These are phyloP conservation scores for Blastobotrys malaysiensis DNA, from an alignment of 1,139 yeast species.

Conservation along the genomic window DNA sequence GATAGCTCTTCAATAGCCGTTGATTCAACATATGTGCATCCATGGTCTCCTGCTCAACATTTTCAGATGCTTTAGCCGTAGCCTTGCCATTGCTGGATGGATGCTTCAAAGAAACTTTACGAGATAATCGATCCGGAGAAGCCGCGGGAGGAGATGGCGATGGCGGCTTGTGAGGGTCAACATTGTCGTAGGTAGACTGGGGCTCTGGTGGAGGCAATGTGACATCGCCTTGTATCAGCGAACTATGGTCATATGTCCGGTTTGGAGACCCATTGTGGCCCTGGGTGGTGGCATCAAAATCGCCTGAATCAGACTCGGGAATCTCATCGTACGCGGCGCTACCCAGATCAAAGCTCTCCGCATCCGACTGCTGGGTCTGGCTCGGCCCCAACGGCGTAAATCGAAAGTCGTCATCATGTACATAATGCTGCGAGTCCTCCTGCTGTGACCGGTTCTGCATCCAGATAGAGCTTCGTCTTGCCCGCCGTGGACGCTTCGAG, in stretches of 20 bases:
- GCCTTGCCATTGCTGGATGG: not conserved
- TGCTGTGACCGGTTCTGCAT: conserved; percentile 10
- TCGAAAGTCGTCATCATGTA: not conserved
- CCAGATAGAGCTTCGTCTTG: conserved; percentile 19
- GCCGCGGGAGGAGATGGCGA: conserved; percentile 15
- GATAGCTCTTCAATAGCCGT: not conserved
- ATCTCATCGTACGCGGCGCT: conserved; percentile 3
- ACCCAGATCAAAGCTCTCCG: not conserved
- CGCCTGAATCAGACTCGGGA: not conserved
- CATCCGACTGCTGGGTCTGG: not conserved
- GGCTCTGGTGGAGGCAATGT: conserved; percentile 13
- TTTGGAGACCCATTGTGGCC: not conserved
- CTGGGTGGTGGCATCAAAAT: not conserved
- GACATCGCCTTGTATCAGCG: conserved; percentile 4
- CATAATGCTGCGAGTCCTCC: not conserved
- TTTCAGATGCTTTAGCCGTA: not conserved
- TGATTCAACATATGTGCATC: not conserved
- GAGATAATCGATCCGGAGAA: not conserved
- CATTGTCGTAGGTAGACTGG: not conserved
- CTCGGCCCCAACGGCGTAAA: conserved; percentile 7
- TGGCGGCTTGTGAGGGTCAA: conserved; percentile 18
- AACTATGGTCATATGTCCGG: conserved; percentile 5
- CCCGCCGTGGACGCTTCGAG: not conserved
- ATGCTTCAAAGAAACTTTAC: not conserved
- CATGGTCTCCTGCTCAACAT: not conserved